Percentiles rank a stretch among this genome's conserved stretches.
Conservation (phyloP, 805 yeast species). For the Nakazawaea ishiwadae region DNA sequence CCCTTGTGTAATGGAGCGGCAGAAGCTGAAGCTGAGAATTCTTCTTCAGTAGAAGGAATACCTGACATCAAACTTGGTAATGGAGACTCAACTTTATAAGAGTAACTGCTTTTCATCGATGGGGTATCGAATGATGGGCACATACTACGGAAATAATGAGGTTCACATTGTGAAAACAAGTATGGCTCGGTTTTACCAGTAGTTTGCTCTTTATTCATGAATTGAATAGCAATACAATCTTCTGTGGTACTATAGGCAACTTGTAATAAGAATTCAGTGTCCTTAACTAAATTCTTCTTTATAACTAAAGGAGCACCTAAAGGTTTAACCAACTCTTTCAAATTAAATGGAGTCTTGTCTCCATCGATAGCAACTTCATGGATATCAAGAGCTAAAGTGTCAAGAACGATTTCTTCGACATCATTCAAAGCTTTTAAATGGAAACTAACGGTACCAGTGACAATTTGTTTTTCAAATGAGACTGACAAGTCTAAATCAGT, state of each 20-base stretch:
- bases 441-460: slow-evolving; percentile 54
- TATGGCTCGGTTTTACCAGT: slow-evolving; percentile 66
- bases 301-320: slow-evolving; percentile 55
- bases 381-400: slow-evolving; percentile 61
- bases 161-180: slow-evolving; percentile 86
- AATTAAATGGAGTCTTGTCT: slow-evolving; percentile 23
- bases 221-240: slow-evolving; percentile 80
- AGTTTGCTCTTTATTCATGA: slow-evolving; percentile 71
- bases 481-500: slow-evolving; percentile 53
- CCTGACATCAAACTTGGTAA: slow-evolving; percentile 77
- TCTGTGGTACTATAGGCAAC: slow-evolving; percentile 67
- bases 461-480: slow-evolving; percentile 44
- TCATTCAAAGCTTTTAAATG: slow-evolving; percentile 30
- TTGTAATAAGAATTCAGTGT: slow-evolving; percentile 22
- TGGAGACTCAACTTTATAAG: slow-evolving; percentile 55
- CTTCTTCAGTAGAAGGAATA: slow-evolving; percentile 15
- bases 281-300: slow-evolving; percentile 12
- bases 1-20: slow-evolving; percentile 6
- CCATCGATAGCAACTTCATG: slow-evolving; percentile 39
- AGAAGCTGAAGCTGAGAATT: too few relatives aligned
- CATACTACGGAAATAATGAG: slow-evolving; percentile 83
- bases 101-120: slow-evolving; percentile 64
- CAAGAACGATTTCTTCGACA: slow-evolving; percentile 47
- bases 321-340: slow-evolving; percentile 43
- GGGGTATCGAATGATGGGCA: slow-evolving; percentile 94